Conservation (phyloP, 805 yeast species). For the Candida yuanshanica region DNA sequence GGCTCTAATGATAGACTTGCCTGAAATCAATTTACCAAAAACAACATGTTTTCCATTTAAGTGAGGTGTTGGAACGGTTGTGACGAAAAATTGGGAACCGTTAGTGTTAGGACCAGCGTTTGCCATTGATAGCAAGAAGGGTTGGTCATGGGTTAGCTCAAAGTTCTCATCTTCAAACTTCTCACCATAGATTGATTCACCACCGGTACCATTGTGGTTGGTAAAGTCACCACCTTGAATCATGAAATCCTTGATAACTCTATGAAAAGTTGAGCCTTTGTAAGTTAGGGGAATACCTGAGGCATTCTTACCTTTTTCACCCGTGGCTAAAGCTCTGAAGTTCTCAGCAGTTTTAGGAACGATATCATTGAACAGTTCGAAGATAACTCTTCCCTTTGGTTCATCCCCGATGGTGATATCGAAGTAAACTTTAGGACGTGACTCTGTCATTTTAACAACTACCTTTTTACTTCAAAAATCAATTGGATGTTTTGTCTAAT, state of each 20-base stretch:
- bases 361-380: slow-evolving; percentile 65
- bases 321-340: slow-evolving; percentile 84
- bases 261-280: slow-evolving; percentile 87
- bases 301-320: slow-evolving; percentile 66
- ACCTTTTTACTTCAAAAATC: not conserved
- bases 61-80: slow-evolving; percentile 91
- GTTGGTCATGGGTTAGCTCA: slow-evolving; percentile 65
- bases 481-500: not conserved
- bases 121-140: slow-evolving; percentile 92
- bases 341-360: slow-evolving; percentile 90
- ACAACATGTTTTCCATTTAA: slow-evolving; percentile 95
- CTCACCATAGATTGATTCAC: slow-evolving; percentile 78
- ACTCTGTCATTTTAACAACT: slow-evolving; percentile 12
- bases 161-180: slow-evolving; percentile 91
- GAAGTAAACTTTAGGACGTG: slow-evolving; percentile 57
- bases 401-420: slow-evolving; percentile 73
- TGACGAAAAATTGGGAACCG: slow-evolving; percentile 93
- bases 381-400: slow-evolving; percentile 68
- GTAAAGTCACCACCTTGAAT: slow-evolving; percentile 94
- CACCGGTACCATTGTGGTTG: slow-evolving; percentile 68
- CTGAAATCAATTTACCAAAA: slow-evolving; percentile 82
- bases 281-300: slow-evolving; percentile 64
- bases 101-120: slow-evolving; percentile 94
- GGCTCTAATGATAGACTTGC: slow-evolving; percentile 73
- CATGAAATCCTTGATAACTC: slow-evolving; percentile 87